phyloP scores from a whole-genome alignment of 2,329 filamentous ascomycete genomes.

The Fusarium sp. region DNA sequence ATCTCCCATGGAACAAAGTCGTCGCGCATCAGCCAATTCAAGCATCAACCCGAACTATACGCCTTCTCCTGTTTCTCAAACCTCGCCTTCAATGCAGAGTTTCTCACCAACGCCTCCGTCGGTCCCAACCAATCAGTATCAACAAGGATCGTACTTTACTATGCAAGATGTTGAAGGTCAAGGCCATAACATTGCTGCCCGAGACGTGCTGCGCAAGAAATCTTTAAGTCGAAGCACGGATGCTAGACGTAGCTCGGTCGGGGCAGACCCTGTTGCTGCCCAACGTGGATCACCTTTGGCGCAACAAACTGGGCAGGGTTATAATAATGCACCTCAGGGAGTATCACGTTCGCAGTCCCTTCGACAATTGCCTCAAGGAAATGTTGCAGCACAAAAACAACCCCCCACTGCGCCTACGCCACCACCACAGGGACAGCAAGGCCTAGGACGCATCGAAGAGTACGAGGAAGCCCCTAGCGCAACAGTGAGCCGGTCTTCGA shows the following conservation, averaged over 20 bases:
- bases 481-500: constrained; percentile 29
- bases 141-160: constrained; percentile 34
- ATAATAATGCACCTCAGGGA: neutral
- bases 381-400: constrained; percentile 7
- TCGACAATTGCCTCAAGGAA: constrained; percentile 22
- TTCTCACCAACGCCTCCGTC: constrained; percentile 30
- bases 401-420: constrained; percentile 1
- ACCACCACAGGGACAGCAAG: constrained; percentile 24
- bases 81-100: constrained; percentile 20
- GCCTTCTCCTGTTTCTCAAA: constrained; percentile 39
- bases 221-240: constrained; percentile 30
- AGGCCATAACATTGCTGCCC: constrained; percentile 29
- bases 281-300: constrained; percentile 23
- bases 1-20: constrained; percentile 41
- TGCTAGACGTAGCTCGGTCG: constrained; percentile 32
- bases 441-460: constrained; percentile 40
- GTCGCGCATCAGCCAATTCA: constrained; percentile 34
- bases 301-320: constrained; percentile 1
- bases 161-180: constrained; percentile 28
- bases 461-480: constrained; percentile 30
- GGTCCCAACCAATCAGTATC: constrained; percentile 14
- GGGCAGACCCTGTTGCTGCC: constrained; percentile 20
- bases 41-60: constrained; percentile 21
- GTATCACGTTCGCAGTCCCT: constrained; percentile 21
- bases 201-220: constrained; percentile 38